Evolutionary conservation across 2,329 filamentous ascomycete species (phyloP), one percentile per base, ranked within the genome.

Genomic region (Fusarium austroafricanum): DNA sequence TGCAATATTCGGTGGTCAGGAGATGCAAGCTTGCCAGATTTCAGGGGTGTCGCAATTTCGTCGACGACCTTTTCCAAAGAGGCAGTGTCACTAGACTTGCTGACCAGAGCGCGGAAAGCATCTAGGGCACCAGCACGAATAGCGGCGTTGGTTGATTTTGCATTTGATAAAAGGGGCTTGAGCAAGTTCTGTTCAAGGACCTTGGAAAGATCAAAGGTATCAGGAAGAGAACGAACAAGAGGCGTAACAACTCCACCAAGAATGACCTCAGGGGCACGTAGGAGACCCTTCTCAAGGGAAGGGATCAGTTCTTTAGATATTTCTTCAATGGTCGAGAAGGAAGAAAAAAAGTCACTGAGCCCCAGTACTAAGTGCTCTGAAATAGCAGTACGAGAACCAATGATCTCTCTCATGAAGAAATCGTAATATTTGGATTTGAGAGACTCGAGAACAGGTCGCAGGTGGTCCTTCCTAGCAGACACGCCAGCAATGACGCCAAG

Each of bases 401-500:
- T 82, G 45, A 98, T 86, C 74, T 97, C 94, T 70, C 96, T 90
- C 15, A 87, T 85, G 77, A 96, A 98, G 78, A 95, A 99, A 9
- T 89, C 83, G 77, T 93, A 90, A 76, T 94, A 92, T 50, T 90
- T 85, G 42, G 87, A 81, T 81, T 94, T 97, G 61, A 87, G 83
- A 4, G 71, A 61, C 58, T 89, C 85, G 47, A 98, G 77, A 29
- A 89, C 78, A 7, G 86, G 79, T 73, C 89, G 91, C 47, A 89
- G 84, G 62, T 86, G 79, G 5, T 86, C 81, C 54, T 94, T 86
- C 54, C 94, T 90, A 39, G 90, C 88, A 75, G 91, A 93, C 10
- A 97, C 94, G 8, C 94, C 95, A 43, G 94, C 93, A 68, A 99
- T 87, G 49, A 96, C 88, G 18, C 96, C 96, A 2, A 99, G 85